phyloP scores from a whole-genome alignment of 1,139 yeast species.

The Pichia sp. region DNA sequence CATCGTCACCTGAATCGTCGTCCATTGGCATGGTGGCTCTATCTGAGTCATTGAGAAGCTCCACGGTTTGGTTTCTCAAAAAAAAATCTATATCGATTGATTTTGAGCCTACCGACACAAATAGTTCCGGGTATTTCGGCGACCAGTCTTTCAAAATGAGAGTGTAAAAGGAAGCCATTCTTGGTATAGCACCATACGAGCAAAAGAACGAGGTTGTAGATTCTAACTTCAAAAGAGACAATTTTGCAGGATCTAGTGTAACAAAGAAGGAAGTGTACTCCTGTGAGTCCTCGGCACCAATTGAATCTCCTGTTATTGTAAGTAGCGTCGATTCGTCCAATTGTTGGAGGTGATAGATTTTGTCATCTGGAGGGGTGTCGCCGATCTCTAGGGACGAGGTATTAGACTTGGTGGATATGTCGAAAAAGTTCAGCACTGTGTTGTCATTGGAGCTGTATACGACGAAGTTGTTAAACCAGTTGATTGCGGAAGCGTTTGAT shows the following conservation, averaged over 20 bases:
- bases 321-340: slow-evolving; percentile 10
- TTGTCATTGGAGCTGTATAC: slow-evolving; percentile 1
- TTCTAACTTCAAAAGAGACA: slow-evolving; percentile 7
- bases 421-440: slow-evolving; percentile 5
- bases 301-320: slow-evolving; percentile 8
- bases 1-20: slow-evolving; percentile 60
- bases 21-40: slow-evolving; percentile 70
- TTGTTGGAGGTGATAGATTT: slow-evolving; percentile 10
- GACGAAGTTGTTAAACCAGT: slow-evolving; percentile 13
- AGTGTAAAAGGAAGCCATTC: slow-evolving; percentile 49
- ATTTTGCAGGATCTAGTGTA: background rate
- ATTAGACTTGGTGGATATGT: background rate
- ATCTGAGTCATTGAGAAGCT: slow-evolving; percentile 60
- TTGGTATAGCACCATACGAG: slow-evolving; percentile 51
- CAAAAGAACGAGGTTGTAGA: slow-evolving; percentile 25
- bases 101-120: slow-evolving; percentile 53
- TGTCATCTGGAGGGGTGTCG: background rate
- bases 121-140: slow-evolving; percentile 32
- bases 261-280: slow-evolving; percentile 13
- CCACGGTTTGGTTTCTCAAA: slow-evolving; percentile 34
- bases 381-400: no score
- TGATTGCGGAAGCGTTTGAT: slow-evolving; percentile 7
- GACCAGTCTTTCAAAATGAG: slow-evolving; percentile 44
- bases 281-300: slow-evolving; percentile 1
- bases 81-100: slow-evolving; percentile 57